A percentile compares a stretch with the other conserved stretches of the same genome.
phyloP scores from a whole-genome alignment of 495 filamentous ascomycete species.

The Lasiosphaeris hirsuta region DNA sequence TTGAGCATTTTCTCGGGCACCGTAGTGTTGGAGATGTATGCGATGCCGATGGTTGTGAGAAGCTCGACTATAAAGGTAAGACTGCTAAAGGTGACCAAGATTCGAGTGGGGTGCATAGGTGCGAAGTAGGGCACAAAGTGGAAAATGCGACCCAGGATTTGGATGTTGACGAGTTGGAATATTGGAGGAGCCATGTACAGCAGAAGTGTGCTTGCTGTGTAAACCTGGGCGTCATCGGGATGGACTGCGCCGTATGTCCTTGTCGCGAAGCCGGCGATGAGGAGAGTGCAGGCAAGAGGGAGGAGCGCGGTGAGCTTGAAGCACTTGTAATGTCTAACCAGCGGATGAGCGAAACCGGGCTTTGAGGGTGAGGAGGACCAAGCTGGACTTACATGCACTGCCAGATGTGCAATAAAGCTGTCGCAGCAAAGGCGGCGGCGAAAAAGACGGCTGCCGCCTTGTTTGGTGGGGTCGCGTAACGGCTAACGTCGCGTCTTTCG shows the following conservation, averaged over 20 bases:
- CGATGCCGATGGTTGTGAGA: conserved; percentile 32
- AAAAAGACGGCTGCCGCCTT: conserved; percentile 31
- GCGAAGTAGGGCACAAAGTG: conserved; percentile 33
- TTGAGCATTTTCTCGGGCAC: neutral
- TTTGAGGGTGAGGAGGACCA: neutral
- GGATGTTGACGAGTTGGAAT: conserved; percentile 39
- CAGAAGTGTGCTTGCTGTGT: conserved; percentile 30
- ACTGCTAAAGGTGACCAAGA: conserved; percentile 31
- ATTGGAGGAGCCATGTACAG: conserved; percentile 35
- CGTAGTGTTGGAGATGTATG: conserved; percentile 27
- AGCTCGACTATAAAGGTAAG: conserved; percentile 30
- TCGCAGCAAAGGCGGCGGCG: conserved; percentile 20
- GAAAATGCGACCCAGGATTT: conserved; percentile 36
- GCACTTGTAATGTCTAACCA: conserved; percentile 24
- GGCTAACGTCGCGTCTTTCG: no score
- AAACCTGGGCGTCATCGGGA: conserved; percentile 27
- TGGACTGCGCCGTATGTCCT: conserved; percentile 30
- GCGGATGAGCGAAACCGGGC: neutral
- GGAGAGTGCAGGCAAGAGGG: conserved; percentile 24
- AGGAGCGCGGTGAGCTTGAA: conserved; percentile 28
- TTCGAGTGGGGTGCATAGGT: conserved; percentile 24
- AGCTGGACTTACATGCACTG: conserved; percentile 35
- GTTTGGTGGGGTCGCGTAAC: conserved; percentile 33
- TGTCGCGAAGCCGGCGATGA: conserved; percentile 28
- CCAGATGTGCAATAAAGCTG: conserved; percentile 28